Evolutionary conservation across 129 eudicot species (phyloP), one percentile per base, ranked within the genome.

Genomic region (Lactuca sativa): DNA sequence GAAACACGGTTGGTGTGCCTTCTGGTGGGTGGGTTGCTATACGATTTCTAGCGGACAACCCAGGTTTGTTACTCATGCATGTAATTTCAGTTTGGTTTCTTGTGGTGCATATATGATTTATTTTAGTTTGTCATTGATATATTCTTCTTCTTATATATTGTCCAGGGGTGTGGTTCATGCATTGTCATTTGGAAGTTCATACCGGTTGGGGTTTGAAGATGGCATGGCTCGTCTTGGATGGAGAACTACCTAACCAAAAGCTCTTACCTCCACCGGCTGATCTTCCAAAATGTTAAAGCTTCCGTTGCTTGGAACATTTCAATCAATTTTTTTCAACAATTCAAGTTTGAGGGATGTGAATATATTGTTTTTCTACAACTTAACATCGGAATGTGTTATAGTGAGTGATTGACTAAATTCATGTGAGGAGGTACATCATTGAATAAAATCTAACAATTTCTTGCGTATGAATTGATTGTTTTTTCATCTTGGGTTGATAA

Each of bases 1-100:
- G 88, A 17, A 83, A 83, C 75, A 86, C 91, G 8, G 67, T 86
- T 18, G 91, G 88, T 12, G 91, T 86, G 44, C 88, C 91, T 7
- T 56, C 77, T 13, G 77, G 77, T 14, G 77, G 77, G 3, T 73
- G 77, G 77, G 70, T 73, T 53, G 70, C 77, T 62, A 73, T 73
- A 51, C 70, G 77, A 16, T 73, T 73, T 53, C 77, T 36, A 0
- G 77, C 77, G 0, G 77, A 73, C 30, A 73, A 73, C 3, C 77
- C 77, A 53, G 70, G 77, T 73, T 3, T 9, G 77, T 48, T 18
- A 2, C 5, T 21, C 21, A 21, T 21, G 17, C 12, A 18, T 13
- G 16, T 10, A n/a, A 49, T 4, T 4, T 49, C 4, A 49, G 12
- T 9, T 9, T 52, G 4, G 18, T 52, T 52, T 52, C n/a, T 25